phyloP scores from a whole-genome alignment of 495 filamentous ascomycete species.

The Trichoderma asperelloides region DNA sequence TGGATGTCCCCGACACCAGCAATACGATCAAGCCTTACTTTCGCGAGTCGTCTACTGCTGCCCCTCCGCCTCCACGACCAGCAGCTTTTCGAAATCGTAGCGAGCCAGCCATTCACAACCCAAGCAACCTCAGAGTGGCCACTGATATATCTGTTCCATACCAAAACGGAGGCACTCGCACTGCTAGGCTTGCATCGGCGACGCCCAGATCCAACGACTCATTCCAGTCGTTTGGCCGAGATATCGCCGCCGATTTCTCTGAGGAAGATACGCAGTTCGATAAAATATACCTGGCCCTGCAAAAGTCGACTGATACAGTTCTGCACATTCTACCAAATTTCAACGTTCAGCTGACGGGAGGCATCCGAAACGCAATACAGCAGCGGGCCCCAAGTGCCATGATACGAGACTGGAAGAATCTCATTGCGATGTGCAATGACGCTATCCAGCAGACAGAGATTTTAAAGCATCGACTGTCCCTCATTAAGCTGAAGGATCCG shows the following conservation, averaged over 20 bases:
- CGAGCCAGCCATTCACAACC: conserved; percentile 54
- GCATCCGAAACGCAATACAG: conserved; percentile 33
- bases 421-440: conserved; percentile 55
- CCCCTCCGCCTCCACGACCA: conserved; percentile 48
- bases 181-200: conserved; percentile 44
- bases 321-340: conserved; percentile 58
- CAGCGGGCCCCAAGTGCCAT: conserved; percentile 38
- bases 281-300: conserved; percentile 64
- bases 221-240: conserved; percentile 47
- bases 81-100: conserved; percentile 46
- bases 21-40: conserved; percentile 34
- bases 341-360: conserved; percentile 49
- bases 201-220: conserved; percentile 73
- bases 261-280: conserved; percentile 76
- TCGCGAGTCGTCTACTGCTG: conserved; percentile 46
- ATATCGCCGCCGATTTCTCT: conserved; percentile 46
- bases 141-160: conserved; percentile 36
- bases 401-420: conserved; percentile 58
- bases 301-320: conserved; percentile 55
- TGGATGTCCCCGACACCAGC: conserved; percentile 14
- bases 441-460: conserved; percentile 56
- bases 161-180: conserved; percentile 34
- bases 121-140: conserved; percentile 43
- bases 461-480: conserved; percentile 61
- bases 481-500: conserved; percentile 76